phyloP scores from a whole-genome alignment of 1,139 yeast species.

The Suhomyces yuchorum region DNA sequence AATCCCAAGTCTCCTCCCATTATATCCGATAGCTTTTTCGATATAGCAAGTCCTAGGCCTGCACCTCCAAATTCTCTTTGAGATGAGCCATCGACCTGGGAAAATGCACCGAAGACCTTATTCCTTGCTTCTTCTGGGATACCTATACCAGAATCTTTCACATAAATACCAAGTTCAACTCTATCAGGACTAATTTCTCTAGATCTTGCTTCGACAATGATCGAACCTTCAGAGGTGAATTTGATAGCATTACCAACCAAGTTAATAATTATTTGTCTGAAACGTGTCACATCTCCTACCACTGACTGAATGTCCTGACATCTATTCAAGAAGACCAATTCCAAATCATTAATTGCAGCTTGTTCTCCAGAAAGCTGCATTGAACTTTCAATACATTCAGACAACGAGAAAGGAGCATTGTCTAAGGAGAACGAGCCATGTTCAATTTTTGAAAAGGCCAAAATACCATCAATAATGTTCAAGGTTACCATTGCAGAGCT shows the following conservation, averaged over 20 bases:
- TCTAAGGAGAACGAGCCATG: constrained; percentile 55
- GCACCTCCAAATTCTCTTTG: constrained; percentile 61
- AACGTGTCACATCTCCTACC: constrained; percentile 54
- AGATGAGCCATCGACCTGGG: constrained; percentile 63
- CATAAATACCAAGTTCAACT: constrained; percentile 45
- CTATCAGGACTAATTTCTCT: constrained; percentile 33
- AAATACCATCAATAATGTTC: constrained; percentile 57
- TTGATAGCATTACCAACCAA: constrained; percentile 61
- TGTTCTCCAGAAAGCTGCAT: constrained; percentile 56
- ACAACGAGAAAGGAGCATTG: constrained; percentile 50
- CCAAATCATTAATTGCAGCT: constrained; percentile 48
- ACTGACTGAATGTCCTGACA: constrained; percentile 46
- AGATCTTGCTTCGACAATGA: constrained; percentile 43
- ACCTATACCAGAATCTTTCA: constrained; percentile 64
- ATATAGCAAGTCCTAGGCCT: constrained; percentile 61
- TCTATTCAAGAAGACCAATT: constrained; percentile 49
- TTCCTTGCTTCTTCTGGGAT: constrained; percentile 51
- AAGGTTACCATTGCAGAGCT: constrained; percentile 56
- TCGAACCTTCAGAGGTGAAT: constrained; percentile 52
- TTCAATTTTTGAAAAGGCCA: constrained; percentile 58
- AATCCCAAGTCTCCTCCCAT: constrained; percentile 61
- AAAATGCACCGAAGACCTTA: constrained; percentile 59
- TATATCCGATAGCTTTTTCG: constrained; percentile 56
- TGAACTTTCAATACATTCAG: constrained; percentile 55
- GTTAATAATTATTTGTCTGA: constrained; percentile 56